Conservation (phyloP, 495 filamentous ascomycete genomes). For the Friedmanniomyces simplex region DNA sequence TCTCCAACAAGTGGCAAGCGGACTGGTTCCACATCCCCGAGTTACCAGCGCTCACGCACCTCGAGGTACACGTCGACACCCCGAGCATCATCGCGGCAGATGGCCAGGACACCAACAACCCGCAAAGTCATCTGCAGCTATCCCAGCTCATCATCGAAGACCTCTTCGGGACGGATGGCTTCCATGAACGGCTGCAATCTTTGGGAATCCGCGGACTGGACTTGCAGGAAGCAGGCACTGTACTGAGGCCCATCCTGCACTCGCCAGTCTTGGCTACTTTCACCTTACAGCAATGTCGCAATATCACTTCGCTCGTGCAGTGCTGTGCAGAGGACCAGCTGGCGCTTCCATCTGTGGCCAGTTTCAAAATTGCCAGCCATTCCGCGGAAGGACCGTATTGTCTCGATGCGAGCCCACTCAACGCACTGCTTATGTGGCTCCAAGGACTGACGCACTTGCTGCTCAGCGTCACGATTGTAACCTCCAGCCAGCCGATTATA, state of each 20-base stretch:
- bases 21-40: background rate
- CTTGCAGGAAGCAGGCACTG: background rate
- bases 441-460: background rate
- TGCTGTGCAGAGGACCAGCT: background rate
- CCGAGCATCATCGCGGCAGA: background rate
- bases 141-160: background rate
- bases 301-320: background rate
- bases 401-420: background rate
- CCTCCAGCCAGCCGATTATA: background rate
- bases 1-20: background rate
- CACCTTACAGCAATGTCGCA: background rate
- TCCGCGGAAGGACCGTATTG: background rate
- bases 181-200: background rate
- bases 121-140: background rate
- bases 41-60: background rate
- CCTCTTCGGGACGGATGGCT: background rate
- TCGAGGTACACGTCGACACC: background rate
- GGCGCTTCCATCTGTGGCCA: background rate
- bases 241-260: background rate
- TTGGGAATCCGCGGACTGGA: background rate
- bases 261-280: background rate
- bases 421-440: background rate
- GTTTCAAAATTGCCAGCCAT: background rate
- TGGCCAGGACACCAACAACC: background rate
- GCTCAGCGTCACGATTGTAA: background rate